These are phyloP conservation scores for Candida ficus DNA, from an alignment of 805 yeast species.

Conservation along the genomic window DNA sequence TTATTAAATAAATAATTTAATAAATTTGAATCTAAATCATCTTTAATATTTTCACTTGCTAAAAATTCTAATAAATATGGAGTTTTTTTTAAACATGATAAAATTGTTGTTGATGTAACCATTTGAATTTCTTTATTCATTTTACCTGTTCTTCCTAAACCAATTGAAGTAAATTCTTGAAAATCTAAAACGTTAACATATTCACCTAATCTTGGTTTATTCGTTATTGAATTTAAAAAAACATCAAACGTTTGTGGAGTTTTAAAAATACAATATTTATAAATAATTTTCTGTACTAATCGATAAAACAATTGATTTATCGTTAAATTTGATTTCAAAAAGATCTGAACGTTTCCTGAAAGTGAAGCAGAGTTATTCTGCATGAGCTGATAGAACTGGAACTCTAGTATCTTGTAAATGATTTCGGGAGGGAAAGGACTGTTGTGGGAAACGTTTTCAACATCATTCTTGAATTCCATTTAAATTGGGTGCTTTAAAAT, in stretches of 20 bases:
- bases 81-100: slow-evolving; percentile 53
- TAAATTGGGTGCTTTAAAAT: neutral
- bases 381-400: slow-evolving; percentile 45
- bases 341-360: slow-evolving; percentile 45
- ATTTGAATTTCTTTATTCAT: slow-evolving; percentile 91
- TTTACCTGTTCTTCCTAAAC: slow-evolving; percentile 80
- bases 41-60: slow-evolving; percentile 82
- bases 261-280: slow-evolving; percentile 66
- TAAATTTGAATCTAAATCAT: slow-evolving; percentile 63
- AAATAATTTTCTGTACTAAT: slow-evolving; percentile 51
- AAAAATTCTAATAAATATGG: slow-evolving; percentile 73
- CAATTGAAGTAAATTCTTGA: slow-evolving; percentile 83
- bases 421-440: slow-evolving; percentile 49
- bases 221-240: slow-evolving; percentile 51
- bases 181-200: slow-evolving; percentile 78
- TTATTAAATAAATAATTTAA: slow-evolving; percentile 49
- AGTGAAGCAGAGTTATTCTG: slow-evolving; percentile 46
- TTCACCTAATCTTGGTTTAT: slow-evolving; percentile 44
- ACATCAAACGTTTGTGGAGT: slow-evolving; percentile 76
- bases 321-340: slow-evolving; percentile 46
- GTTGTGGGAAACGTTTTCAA: slow-evolving; percentile 1
- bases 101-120: slow-evolving; percentile 73
- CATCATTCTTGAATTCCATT: neutral
- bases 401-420: slow-evolving; percentile 47
- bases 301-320: slow-evolving; percentile 56